Evolutionary conservation across 2,329 filamentous ascomycete species (phyloP).

Genomic region (Pseudogymnoascus sp.): DNA sequence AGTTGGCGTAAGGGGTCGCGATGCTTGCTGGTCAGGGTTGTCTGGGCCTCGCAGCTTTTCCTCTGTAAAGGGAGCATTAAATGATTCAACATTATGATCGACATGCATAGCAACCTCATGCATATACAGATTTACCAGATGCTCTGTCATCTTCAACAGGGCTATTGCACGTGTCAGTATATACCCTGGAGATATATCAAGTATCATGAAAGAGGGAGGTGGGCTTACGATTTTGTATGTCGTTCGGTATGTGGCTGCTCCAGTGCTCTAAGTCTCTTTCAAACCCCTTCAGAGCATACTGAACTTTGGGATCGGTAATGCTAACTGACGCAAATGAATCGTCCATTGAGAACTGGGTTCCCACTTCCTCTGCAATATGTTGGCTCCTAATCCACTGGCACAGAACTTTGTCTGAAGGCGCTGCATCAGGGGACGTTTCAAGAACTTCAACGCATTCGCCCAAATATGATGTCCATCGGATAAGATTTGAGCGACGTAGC

Average conservation of each 20-base stretch:
- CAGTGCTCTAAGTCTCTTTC: conserved; percentile 45
- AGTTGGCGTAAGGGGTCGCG: conserved; percentile 24
- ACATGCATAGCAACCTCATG: conserved; percentile 53
- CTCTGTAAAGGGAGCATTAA: conserved; percentile 32
- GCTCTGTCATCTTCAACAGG: conserved; percentile 43
- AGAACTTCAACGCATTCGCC: conserved; percentile 38
- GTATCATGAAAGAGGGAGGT: conserved; percentile 8
- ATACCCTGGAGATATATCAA: conserved; percentile 8
- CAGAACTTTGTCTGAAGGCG: conserved; percentile 33
- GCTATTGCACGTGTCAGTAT: conserved; percentile 27
- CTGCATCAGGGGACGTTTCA: conserved; percentile 34
- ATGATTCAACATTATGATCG: conserved; percentile 48
- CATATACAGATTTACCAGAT: conserved; percentile 48
- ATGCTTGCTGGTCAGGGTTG: conserved; percentile 13
- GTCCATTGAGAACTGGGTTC: conserved; percentile 47
- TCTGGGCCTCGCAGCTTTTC: conserved; percentile 20
- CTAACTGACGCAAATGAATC: conserved; percentile 35
- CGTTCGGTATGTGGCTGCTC: conserved; percentile 35
- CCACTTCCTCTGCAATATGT: conserved; percentile 49
- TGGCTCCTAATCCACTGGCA: conserved; percentile 37
- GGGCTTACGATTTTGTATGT: conserved; percentile 27
- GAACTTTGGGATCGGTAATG: conserved; percentile 48
- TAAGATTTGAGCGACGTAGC: conserved; percentile 38
- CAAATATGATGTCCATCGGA: conserved; percentile 38
- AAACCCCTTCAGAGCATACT: conserved; percentile 47